Percentiles rank a stretch among this genome's conserved stretches.
phyloP scores from a whole-genome alignment of 2,329 filamentous ascomycete genomes.

The Neoscytalidium dimidiatum region DNA sequence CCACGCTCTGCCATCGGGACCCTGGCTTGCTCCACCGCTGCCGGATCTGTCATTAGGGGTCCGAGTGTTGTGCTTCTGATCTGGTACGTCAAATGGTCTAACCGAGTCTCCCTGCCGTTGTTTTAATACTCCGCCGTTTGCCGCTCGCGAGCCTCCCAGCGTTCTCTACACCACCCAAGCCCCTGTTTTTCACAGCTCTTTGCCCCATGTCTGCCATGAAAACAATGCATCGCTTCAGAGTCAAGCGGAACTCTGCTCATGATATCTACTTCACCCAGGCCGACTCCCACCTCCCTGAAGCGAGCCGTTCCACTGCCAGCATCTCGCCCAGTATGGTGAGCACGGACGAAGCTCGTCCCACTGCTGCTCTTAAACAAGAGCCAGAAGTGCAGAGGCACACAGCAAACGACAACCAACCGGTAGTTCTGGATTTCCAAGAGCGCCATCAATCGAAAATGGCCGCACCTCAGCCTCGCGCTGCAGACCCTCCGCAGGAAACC shows the following conservation, averaged over 20 bases:
- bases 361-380: not conserved
- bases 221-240: not conserved
- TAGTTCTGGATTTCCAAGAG: not conserved
- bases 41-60: not conserved
- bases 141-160: not conserved
- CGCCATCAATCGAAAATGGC: not conserved
- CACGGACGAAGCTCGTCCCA: not conserved
- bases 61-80: not conserved
- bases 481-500: not conserved
- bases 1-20: not conserved
- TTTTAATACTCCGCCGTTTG: not conserved
- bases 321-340: not conserved
- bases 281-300: not conserved
- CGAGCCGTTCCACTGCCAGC: slow-evolving; percentile 1
- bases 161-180: not conserved
- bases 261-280: not conserved
- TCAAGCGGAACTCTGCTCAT: not conserved
- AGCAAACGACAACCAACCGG: not conserved
- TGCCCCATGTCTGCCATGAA: not conserved
- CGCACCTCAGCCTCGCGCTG: not conserved
- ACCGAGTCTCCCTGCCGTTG: not conserved
- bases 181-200: not conserved
- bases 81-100: slow-evolving; percentile 8
- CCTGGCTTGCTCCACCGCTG: not conserved
- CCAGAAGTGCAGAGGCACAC: not conserved